These are phyloP conservation scores for Malus domestica DNA, from an alignment of 306 rosid genomes.

Conservation along the genomic window ASM211411v1 NC_041802.1:4896001-4896500, in stretches of 20 bases:
- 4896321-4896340: too few relatives aligned
- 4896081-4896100: too few relatives aligned
- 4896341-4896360: neutral
- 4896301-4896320: too few relatives aligned
- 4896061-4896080: conserved; percentile 21
- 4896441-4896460: too few relatives aligned
- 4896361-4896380: neutral
- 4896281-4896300: too few relatives aligned
- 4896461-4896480: neutral
- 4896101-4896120: neutral
- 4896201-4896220: too few relatives aligned
- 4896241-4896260: too few relatives aligned
- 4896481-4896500: neutral
- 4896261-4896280: too few relatives aligned
- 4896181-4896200: too few relatives aligned
- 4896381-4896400: neutral
- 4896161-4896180: neutral
- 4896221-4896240: too few relatives aligned
- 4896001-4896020: neutral
- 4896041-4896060: neutral
- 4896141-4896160: neutral
- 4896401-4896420: neutral
- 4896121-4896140: neutral
- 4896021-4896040: neutral
- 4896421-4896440: too few relatives aligned